These are phyloP conservation scores for Craterostigma plantagineum DNA, from an alignment of 257 asterid species.

Conservation along the genomic window DNA sequence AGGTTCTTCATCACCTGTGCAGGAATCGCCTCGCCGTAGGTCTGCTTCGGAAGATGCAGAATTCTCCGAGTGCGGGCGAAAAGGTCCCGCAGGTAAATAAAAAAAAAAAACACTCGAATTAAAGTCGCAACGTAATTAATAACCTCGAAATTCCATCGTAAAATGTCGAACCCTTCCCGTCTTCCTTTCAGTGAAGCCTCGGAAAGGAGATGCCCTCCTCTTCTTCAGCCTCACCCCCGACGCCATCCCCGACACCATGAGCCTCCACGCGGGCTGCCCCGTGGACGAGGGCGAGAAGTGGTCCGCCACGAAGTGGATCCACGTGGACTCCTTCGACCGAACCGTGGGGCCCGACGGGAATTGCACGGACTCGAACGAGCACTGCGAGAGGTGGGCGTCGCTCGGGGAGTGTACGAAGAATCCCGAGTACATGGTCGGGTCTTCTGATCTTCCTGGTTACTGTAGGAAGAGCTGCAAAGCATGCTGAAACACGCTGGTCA, in stretches of 20 bases:
- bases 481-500: slow-evolving; percentile 18
- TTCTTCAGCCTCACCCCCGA: slow-evolving; percentile 64
- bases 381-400: slow-evolving; percentile 80
- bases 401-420: slow-evolving; percentile 92
- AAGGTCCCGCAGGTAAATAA: slow-evolving; percentile 73
- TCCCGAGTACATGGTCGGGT: slow-evolving; percentile 80
- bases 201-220: slow-evolving; percentile 89
- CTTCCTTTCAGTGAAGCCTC: slow-evolving; percentile 83
- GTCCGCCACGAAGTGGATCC: slow-evolving; percentile 99
- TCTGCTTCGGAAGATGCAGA: slow-evolving; percentile 38
- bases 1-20: slow-evolving; percentile 2
- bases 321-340: slow-evolving; percentile 67
- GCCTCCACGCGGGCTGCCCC: slow-evolving; percentile 95
- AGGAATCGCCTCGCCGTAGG: slow-evolving; percentile 58
- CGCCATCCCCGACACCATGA: slow-evolving; percentile 58
- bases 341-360: slow-evolving; percentile 24
- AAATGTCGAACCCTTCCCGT: too few species aligned
- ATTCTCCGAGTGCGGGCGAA: slow-evolving; percentile 69
- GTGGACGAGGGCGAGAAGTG: slow-evolving; percentile 93
- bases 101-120: too few species aligned
- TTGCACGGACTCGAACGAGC: slow-evolving; percentile 37
- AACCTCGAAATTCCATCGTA: too few species aligned
- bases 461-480: slow-evolving; percentile 87
- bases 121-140: too few species aligned
- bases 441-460: slow-evolving; percentile 59